Percentiles rank a stretch among this genome's conserved stretches.
Conservation (phyloP, 2,329 filamentous ascomycete genomes). For the Aspergillus ustus region DNA sequence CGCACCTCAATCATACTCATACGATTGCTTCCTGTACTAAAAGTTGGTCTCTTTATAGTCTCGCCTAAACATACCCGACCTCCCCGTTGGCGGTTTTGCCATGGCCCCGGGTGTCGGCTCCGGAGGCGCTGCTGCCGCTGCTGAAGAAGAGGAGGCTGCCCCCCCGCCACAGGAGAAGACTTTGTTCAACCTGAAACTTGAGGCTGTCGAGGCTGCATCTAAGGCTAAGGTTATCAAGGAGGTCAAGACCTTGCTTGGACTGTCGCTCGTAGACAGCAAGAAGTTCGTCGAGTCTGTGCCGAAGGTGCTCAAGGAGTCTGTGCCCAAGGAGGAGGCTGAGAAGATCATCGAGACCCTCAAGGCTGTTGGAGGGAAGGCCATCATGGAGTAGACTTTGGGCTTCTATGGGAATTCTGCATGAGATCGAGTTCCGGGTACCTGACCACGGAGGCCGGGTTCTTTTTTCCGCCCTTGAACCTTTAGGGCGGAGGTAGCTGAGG, state of each 20-base stretch:
- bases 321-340: constrained; percentile 98
- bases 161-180: constrained; percentile 92
- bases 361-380: constrained; percentile 83
- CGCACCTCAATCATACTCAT: background rate
- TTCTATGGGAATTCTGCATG: constrained; percentile 11
- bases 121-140: constrained; percentile 64
- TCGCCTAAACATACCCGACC: constrained; percentile 95
- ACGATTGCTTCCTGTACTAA: background rate
- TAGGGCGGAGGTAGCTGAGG: constrained; percentile 10
- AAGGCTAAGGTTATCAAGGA: constrained; percentile 99
- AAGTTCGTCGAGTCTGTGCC: constrained; percentile 99
- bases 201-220: constrained; percentile 80
- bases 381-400: constrained; percentile 75
- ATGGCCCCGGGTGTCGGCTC: constrained; percentile 66
- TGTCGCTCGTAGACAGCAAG: constrained; percentile 98
- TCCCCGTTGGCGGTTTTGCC: constrained; percentile 90
- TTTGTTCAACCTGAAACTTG: constrained; percentile 93
- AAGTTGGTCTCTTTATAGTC: constrained; percentile 58
- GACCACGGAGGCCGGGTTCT: constrained; percentile 3
- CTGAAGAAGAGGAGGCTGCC: constrained; percentile 82
- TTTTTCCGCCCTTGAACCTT: constrained; percentile 6
- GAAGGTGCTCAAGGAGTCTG: constrained; percentile 98
- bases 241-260: constrained; percentile 91
- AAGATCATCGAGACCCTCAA: constrained; percentile 97
- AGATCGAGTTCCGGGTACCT: constrained; percentile 8